Percentiles rank a stretch among this genome's conserved stretches.
These are phyloP conservation scores for Fomitopsis betulina DNA, from an alignment of 1,284 basidiomycete species.

Conservation along the genomic window DNA sequence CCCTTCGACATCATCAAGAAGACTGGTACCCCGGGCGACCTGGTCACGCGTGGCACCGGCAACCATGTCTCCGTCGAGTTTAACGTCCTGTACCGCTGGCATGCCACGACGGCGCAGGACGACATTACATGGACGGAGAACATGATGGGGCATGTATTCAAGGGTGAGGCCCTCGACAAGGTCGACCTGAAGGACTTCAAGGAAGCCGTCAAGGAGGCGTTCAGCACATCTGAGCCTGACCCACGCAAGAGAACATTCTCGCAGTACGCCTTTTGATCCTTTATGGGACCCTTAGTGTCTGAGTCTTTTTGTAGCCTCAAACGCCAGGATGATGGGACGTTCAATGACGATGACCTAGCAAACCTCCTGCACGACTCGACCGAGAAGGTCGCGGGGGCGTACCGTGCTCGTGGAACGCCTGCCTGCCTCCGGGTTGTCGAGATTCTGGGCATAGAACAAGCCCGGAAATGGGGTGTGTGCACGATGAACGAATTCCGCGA, in stretches of 20 bases:
- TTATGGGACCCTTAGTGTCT: neutral
- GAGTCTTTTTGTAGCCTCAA: slow-evolving; percentile 35
- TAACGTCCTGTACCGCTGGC: slow-evolving; percentile 74
- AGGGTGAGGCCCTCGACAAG: slow-evolving; percentile 25
- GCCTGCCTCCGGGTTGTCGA: slow-evolving; percentile 67
- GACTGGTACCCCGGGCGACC: slow-evolving; percentile 40
- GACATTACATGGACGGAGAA: slow-evolving; percentile 61
- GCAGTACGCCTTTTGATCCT: slow-evolving; percentile 32
- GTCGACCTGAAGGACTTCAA: slow-evolving; percentile 41
- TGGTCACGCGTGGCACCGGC: slow-evolving; percentile 44
- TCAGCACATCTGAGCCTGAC: slow-evolving; percentile 9
- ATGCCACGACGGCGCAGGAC: slow-evolving; percentile 54
- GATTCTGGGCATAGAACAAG: slow-evolving; percentile 68
- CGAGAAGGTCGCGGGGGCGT: slow-evolving; percentile 62
- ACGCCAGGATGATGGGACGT: slow-evolving; percentile 49
- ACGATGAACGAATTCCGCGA: slow-evolving; percentile 65
- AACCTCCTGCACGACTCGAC: slow-evolving; percentile 62
- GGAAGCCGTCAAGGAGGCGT: slow-evolving; percentile 25
- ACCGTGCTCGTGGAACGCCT: slow-evolving; percentile 71
- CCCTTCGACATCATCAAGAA: slow-evolving; percentile 54
- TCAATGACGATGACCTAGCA: slow-evolving; percentile 44
- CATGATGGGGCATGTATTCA: slow-evolving; percentile 13
- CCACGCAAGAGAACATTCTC: slow-evolving; percentile 28
- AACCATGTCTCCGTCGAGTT: slow-evolving; percentile 74
- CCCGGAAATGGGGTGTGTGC: slow-evolving; percentile 70